Conservation (phyloP, 768 basidiomycete genomes). For the Dentipellis sp. region DNA sequence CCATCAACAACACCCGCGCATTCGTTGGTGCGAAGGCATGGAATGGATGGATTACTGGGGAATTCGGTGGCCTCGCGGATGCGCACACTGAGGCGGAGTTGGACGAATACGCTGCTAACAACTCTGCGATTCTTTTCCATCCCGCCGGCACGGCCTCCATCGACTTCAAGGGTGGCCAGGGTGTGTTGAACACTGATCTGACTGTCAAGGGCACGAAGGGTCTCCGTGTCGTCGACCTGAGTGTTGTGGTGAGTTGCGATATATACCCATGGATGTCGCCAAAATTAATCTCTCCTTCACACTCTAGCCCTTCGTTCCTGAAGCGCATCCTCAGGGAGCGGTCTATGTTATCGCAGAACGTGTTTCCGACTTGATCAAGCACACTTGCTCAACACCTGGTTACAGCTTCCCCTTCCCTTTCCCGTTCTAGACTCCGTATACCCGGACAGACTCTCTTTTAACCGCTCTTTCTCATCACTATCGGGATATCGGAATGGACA, state of each 20-base stretch:
- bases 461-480: neutral
- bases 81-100: slow-evolving; percentile 9
- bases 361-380: slow-evolving; percentile 1
- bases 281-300: neutral
- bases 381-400: no score
- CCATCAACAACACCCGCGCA: slow-evolving; percentile 16
- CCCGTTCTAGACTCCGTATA: neutral
- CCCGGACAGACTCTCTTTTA: neutral
- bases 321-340: slow-evolving; percentile 6
- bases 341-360: slow-evolving; percentile 9
- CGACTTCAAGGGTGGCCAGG: slow-evolving; percentile 17
- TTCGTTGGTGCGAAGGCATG: slow-evolving; percentile 23
- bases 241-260: slow-evolving; percentile 7
- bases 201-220: slow-evolving; percentile 9
- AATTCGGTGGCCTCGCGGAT: slow-evolving; percentile 5
- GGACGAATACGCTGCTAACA: slow-evolving; percentile 1
- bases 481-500: neutral
- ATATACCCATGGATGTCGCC: neutral
- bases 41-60: slow-evolving; percentile 20
- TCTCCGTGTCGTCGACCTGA: slow-evolving; percentile 10
- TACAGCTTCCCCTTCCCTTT: neutral
- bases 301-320: slow-evolving; percentile 9
- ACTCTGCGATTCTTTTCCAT: slow-evolving; percentile 2
- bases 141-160: slow-evolving; percentile 17
- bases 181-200: slow-evolving; percentile 11